These are phyloP conservation scores for Juglanconis juglandina DNA, from an alignment of 2,329 filamentous ascomycete species.

Conservation along the genomic window DNA sequence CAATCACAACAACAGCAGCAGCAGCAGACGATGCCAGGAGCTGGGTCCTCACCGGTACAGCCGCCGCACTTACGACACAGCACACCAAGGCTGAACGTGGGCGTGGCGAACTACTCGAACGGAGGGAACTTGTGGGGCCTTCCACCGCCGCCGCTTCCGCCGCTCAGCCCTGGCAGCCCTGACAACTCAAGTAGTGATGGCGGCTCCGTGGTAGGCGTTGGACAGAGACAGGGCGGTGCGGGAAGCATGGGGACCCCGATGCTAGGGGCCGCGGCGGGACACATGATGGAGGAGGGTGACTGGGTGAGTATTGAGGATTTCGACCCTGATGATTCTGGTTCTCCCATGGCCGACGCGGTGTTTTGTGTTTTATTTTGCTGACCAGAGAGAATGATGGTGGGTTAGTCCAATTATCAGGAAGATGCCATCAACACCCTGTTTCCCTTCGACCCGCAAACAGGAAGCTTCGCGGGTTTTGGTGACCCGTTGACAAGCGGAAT, in stretches of 20 bases:
- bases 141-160: slow-evolving; percentile 35
- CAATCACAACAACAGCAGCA: slow-evolving; percentile 7
- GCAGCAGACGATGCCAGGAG: slow-evolving; percentile 16
- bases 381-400: background rate
- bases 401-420: slow-evolving; percentile 16
- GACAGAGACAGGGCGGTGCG: slow-evolving; percentile 7
- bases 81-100: slow-evolving; percentile 27
- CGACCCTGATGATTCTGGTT: no score
- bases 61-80: background rate
- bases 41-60: background rate
- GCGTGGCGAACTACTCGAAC: slow-evolving; percentile 46
- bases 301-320: slow-evolving; percentile 6
- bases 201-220: slow-evolving; percentile 28
- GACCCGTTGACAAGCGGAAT: slow-evolving; percentile 1
- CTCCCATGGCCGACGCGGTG: no score
- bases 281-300: background rate
- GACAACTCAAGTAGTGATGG: slow-evolving; percentile 40
- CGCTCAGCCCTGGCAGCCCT: slow-evolving; percentile 36
- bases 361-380: background rate
- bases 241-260: background rate
- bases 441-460: slow-evolving; percentile 25
- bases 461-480: slow-evolving; percentile 20
- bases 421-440: slow-evolving; percentile 23
- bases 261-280: background rate
- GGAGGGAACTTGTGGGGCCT: slow-evolving; percentile 45